A percentile compares a stretch with the other conserved stretches of the same genome.
phyloP scores from a whole-genome alignment of 192 early-diverging fungal species.

The Geranomyces michiganensis region DNA sequence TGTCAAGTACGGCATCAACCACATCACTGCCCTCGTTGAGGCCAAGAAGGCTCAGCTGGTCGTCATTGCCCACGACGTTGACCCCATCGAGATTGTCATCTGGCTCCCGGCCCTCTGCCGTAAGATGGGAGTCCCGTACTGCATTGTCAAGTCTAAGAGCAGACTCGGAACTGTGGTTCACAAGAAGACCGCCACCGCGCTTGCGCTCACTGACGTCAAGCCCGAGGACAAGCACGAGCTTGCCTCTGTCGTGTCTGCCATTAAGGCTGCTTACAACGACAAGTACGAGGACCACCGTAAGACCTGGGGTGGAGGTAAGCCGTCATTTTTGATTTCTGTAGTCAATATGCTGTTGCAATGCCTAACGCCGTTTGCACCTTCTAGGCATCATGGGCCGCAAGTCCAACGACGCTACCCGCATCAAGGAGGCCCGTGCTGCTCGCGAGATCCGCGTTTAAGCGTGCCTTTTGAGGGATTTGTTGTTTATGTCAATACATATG shows the following conservation, averaged over 20 bases:
- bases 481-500: no score
- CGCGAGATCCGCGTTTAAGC: conserved; percentile 48
- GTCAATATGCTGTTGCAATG: no score
- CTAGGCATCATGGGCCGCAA: conserved; percentile 91
- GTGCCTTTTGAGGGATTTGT: no score
- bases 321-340: no score
- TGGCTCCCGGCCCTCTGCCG: conserved; percentile 99
- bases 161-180: conserved; percentile 98
- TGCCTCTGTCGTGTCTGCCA: conserved; percentile 79
- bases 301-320: conserved; percentile 84
- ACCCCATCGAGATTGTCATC: conserved; percentile 98
- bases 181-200: conserved; percentile 99
- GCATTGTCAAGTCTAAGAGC: conserved; percentile 98
- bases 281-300: conserved; percentile 91
- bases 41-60: conserved; percentile 99
- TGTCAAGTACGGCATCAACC: conserved; percentile 99
- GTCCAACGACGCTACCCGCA: conserved; percentile 80
- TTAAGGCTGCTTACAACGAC: conserved; percentile 96
- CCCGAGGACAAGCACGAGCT: conserved; percentile 95
- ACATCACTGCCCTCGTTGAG: conserved; percentile 97
- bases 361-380: no score
- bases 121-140: conserved; percentile 99
- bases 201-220: conserved; percentile 91
- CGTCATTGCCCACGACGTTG: conserved; percentile 99
- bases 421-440: conserved; percentile 63